Evolutionary conservation across 2,329 filamentous ascomycete genomes (phyloP).

Genomic region (Xylariaceae sp.): DNA sequence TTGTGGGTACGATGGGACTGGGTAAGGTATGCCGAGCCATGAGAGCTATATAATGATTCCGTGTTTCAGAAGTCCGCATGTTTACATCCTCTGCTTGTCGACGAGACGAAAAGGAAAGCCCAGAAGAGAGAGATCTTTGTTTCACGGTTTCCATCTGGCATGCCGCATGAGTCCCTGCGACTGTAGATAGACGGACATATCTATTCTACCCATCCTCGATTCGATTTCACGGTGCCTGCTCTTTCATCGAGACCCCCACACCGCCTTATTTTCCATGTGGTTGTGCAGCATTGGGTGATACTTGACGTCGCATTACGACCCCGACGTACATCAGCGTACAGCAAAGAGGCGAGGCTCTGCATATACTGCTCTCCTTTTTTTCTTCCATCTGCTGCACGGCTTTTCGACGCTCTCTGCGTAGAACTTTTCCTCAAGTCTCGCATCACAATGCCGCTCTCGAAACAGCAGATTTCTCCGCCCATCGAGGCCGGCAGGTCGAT

Average conservation of each 20-base stretch:
- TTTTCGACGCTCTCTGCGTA: neutral
- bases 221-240: neutral
- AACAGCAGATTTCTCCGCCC: slow-evolving; percentile 57
- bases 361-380: neutral
- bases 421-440: neutral
- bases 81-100: slow-evolving; percentile 23
- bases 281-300: neutral
- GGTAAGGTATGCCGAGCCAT: neutral
- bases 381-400: too few species aligned
- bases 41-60: neutral
- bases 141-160: neutral
- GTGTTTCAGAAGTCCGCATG: slow-evolving; percentile 13
- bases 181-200: too few species aligned
- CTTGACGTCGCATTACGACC: neutral
- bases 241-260: neutral
- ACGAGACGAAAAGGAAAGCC: neutral
- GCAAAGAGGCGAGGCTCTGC: neutral
- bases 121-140: neutral
- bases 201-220: too few species aligned
- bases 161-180: neutral
- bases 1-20: neutral
- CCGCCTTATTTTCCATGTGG: neutral
- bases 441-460: slow-evolving; percentile 40
- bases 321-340: neutral
- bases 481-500: slow-evolving; percentile 60